A percentile compares a stretch with the other conserved stretches of the same genome.
Evolutionary conservation across 2,329 filamentous ascomycete species (phyloP).

Genomic region (Aureobasidium sp.): DNA sequence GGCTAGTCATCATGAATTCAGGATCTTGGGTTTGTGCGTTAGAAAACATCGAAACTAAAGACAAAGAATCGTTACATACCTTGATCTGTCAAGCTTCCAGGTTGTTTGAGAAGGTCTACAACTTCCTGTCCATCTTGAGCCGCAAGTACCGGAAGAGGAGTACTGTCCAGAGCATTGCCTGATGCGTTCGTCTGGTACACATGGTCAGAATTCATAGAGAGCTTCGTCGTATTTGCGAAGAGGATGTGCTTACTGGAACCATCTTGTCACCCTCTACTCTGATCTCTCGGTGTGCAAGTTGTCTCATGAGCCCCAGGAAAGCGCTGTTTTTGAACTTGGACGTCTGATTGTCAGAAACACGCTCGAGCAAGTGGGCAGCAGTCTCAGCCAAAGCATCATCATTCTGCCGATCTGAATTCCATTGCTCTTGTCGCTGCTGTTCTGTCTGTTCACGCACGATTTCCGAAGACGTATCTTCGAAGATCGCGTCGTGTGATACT

Average conservation of each 20-base stretch:
- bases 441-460: background rate
- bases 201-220: too few species aligned
- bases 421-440: slow-evolving; percentile 4
- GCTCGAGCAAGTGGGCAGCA: slow-evolving; percentile 62
- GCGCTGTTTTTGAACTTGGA: slow-evolving; percentile 72
- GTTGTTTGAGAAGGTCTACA: slow-evolving; percentile 27
- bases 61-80: background rate
- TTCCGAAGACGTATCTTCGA: background rate
- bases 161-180: background rate
- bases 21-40: slow-evolving; percentile 19
- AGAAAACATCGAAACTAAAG: background rate
- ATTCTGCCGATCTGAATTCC: slow-evolving; percentile 31
- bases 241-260: slow-evolving; percentile 43
- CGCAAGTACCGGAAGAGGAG: background rate
- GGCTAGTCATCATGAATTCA: slow-evolving; percentile 25
- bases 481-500: background rate
- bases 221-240: background rate
- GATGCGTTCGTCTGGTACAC: background rate
- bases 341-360: slow-evolving; percentile 60
- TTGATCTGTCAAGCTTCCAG: slow-evolving; percentile 15
- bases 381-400: slow-evolving; percentile 65
- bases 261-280: slow-evolving; percentile 64
- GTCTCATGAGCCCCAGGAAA: slow-evolving; percentile 71
- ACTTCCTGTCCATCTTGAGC: slow-evolving; percentile 29
- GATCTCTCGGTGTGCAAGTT: slow-evolving; percentile 64